Evolutionary conservation across 2,329 filamentous ascomycete species (phyloP).

Genomic region (Dactylellina sp.): DNA sequence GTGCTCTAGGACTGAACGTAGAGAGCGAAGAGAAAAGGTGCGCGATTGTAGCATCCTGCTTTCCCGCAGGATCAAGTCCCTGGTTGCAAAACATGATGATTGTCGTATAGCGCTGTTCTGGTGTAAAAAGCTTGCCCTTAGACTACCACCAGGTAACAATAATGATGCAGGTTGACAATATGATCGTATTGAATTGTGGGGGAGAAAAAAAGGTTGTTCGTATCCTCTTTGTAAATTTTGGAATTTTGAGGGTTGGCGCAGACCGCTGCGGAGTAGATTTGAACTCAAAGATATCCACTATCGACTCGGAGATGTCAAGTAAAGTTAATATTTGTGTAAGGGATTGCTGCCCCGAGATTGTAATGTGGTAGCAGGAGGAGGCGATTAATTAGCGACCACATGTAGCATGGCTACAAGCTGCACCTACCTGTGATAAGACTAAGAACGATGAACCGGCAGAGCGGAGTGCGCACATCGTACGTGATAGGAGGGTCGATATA

Average conservation of each 20-base stretch:
- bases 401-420: not conserved
- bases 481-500: not conserved
- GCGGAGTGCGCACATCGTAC: conserved; percentile 34
- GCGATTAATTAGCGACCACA: not conserved
- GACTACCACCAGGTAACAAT: not conserved
- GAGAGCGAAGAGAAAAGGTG: conserved; percentile 41
- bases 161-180: conserved; percentile 1
- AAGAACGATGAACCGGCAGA: conserved; percentile 23
- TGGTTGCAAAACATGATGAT: not conserved
- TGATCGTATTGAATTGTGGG: not conserved
- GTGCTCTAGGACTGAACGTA: conserved; percentile 74
- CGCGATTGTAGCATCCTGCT: conserved; percentile 17
- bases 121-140: not conserved
- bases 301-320: not conserved
- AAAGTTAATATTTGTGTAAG: too few relatives aligned
- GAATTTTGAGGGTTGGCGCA: conserved; percentile 12
- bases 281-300: conserved; percentile 29
- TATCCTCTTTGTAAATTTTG: conserved; percentile 5
- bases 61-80: not conserved
- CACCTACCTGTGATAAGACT: conserved; percentile 37
- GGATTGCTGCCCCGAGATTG: too few relatives aligned
- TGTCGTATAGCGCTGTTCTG: not conserved
- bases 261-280: conserved; percentile 10
- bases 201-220: not conserved
- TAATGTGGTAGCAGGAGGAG: too few relatives aligned